Evolutionary conservation across 2,329 filamentous ascomycete species (phyloP).

Genomic region (Aspergillus sp.): DNA sequence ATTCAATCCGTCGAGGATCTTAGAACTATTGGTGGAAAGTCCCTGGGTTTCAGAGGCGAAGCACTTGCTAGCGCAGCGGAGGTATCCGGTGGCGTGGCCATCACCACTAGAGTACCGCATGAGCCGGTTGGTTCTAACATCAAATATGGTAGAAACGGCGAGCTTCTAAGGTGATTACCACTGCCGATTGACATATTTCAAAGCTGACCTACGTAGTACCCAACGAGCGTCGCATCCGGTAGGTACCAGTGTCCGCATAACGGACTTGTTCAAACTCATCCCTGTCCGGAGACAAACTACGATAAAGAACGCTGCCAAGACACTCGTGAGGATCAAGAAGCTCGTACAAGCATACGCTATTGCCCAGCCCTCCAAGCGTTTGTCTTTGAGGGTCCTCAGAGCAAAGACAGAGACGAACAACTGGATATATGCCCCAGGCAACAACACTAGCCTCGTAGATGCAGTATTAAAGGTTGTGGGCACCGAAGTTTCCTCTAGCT

Average conservation of each 20-base stretch:
- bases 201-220: constrained; percentile 23
- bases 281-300: constrained; percentile 62
- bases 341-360: constrained; percentile 62
- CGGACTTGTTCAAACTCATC: constrained; percentile 58
- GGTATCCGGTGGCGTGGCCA: constrained; percentile 54
- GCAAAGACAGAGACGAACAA: constrained; percentile 64
- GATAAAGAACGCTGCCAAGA: constrained; percentile 54
- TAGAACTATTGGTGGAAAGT: constrained; percentile 55
- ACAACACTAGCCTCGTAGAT: constrained; percentile 51
- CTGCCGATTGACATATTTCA: neutral
- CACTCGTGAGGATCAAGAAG: constrained; percentile 54
- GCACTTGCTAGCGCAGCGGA: constrained; percentile 64
- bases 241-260: constrained; percentile 62
- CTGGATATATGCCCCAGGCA: constrained; percentile 61
- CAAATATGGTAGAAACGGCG: constrained; percentile 55
- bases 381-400: constrained; percentile 59
- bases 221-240: constrained; percentile 56
- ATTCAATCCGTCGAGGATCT: constrained; percentile 61
- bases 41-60: constrained; percentile 66
- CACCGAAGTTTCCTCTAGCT: constrained; percentile 55
- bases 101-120: constrained; percentile 60
- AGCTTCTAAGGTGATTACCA: constrained; percentile 46
- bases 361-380: constrained; percentile 57
- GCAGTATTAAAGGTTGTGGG: constrained; percentile 60
- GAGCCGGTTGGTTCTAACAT: constrained; percentile 57